Percentiles rank a stretch among this genome's conserved stretches.
Evolutionary conservation across 1,284 basidiomycete genomes (phyloP).

Genomic region (Pyrrhoderma noxium): DNA sequence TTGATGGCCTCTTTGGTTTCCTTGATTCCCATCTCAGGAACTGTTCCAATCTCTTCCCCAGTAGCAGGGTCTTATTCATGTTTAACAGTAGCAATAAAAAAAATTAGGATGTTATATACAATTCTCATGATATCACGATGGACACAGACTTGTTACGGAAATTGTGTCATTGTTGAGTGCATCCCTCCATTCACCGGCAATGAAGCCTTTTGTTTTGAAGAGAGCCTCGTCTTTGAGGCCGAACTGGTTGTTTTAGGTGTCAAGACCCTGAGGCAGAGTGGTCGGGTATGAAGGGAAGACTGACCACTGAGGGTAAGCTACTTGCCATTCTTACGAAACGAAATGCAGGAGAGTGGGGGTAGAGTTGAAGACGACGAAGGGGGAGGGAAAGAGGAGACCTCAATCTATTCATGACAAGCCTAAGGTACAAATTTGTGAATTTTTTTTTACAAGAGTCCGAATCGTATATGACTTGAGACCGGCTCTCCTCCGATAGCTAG

Average conservation of each 20-base stretch:
- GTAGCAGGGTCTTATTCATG: constrained; percentile 81
- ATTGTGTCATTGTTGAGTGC: constrained; percentile 69
- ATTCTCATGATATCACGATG: too few relatives aligned
- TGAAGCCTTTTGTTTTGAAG: constrained; percentile 68
- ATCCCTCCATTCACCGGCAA: constrained; percentile 79
- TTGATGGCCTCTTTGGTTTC: constrained; percentile 79
- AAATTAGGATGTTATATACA: background rate
- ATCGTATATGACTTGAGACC: background rate
- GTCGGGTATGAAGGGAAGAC: background rate
- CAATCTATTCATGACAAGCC: constrained; percentile 2
- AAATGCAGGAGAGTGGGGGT: background rate
- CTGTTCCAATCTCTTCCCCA: constrained; percentile 66
- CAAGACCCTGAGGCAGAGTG: too few relatives aligned
- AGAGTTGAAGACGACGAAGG: constrained; percentile 2
- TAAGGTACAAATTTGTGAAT: background rate
- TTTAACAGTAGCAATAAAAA: background rate
- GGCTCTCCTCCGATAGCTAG: too few relatives aligned
- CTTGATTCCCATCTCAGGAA: constrained; percentile 80
- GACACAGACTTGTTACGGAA: constrained; percentile 61
- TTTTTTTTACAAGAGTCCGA: background rate
- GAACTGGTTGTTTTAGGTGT: constrained; percentile 52
- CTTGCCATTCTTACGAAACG: constrained; percentile 14
- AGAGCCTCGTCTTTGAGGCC: constrained; percentile 71
- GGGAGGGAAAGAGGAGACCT: constrained; percentile 2
- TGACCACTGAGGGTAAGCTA: constrained; percentile 1